These are phyloP conservation scores for Oryza coarctata DNA, from an alignment of 176 grass and related monocot genomes.

Conservation along the genomic window DNA sequence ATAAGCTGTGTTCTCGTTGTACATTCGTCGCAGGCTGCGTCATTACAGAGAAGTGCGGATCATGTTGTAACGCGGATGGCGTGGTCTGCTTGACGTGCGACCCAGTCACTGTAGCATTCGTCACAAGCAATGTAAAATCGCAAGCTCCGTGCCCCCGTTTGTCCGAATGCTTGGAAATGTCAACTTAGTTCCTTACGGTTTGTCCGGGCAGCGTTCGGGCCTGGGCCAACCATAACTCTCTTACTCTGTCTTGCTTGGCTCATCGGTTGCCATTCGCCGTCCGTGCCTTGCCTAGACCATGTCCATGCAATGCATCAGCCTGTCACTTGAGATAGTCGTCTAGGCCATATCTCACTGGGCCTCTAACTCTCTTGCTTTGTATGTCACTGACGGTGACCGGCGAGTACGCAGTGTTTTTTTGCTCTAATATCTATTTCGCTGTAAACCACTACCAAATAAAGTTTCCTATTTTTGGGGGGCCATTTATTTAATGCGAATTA, in stretches of 20 bases:
- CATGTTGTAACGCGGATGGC: conserved; percentile 26
- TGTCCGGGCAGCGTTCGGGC: conserved; percentile 19
- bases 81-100: conserved; percentile 33
- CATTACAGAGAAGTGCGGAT: not conserved
- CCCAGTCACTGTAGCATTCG: conserved; percentile 28
- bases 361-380: not conserved
- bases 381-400: conserved; percentile 1
- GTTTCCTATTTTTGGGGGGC: too few relatives aligned
- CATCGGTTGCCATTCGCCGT: not conserved
- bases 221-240: not conserved
- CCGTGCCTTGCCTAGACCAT: conserved; percentile 3
- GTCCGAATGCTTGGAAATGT: not conserved
- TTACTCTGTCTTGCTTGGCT: not conserved
- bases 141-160: not conserved
- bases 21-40: not conserved
- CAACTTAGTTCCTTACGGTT: conserved; percentile 31
- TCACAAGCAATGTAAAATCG: conserved; percentile 13
- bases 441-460: conserved; percentile 3
- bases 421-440: not conserved
- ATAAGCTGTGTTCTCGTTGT: not conserved
- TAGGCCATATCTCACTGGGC: not conserved
- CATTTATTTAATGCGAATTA: too few relatives aligned
- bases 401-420: not conserved
- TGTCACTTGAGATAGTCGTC: too few relatives aligned
- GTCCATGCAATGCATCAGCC: not conserved